Conservation (phyloP, 768 basidiomycete species). For the Pleurotus citrinopileatus region DNA sequence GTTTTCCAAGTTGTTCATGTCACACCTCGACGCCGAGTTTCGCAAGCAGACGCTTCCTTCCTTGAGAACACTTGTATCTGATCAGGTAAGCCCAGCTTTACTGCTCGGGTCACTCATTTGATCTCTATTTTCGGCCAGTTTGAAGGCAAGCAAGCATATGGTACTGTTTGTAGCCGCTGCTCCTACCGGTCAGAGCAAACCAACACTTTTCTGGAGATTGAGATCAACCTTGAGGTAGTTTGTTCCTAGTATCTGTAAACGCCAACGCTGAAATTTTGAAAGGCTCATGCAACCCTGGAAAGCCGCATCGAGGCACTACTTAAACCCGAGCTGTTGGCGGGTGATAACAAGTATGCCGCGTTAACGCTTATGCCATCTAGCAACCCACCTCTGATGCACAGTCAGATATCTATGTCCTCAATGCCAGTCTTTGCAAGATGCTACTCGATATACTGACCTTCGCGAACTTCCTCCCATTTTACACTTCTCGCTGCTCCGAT, state of each 20-base stretch:
- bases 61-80: slow-evolving; percentile 66
- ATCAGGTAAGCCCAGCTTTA: slow-evolving; percentile 52
- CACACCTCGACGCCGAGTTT: slow-evolving; percentile 84
- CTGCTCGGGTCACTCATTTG: neutral
- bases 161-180: slow-evolving; percentile 73
- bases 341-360: slow-evolving; percentile 71
- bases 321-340: slow-evolving; percentile 68
- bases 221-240: slow-evolving; percentile 74
- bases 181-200: slow-evolving; percentile 61
- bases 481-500: slow-evolving; percentile 91
- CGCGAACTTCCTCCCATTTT: slow-evolving; percentile 79
- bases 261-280: neutral
- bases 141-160: slow-evolving; percentile 81
- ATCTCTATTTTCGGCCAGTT: slow-evolving; percentile 52
- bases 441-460: slow-evolving; percentile 73
- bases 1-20: slow-evolving; percentile 94
- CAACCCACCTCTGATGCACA: neutral
- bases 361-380: neutral
- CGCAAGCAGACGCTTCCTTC: slow-evolving; percentile 67
- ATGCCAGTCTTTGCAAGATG: slow-evolving; percentile 74
- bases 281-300: slow-evolving; percentile 75
- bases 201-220: slow-evolving; percentile 83
- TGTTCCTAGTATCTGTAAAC: neutral
- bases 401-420: slow-evolving; percentile 75
- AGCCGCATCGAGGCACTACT: slow-evolving; percentile 67